Base-by-base conservation (phyloP, 2,329 filamentous ascomycete species). In the Beauveria medogensis region DNA sequence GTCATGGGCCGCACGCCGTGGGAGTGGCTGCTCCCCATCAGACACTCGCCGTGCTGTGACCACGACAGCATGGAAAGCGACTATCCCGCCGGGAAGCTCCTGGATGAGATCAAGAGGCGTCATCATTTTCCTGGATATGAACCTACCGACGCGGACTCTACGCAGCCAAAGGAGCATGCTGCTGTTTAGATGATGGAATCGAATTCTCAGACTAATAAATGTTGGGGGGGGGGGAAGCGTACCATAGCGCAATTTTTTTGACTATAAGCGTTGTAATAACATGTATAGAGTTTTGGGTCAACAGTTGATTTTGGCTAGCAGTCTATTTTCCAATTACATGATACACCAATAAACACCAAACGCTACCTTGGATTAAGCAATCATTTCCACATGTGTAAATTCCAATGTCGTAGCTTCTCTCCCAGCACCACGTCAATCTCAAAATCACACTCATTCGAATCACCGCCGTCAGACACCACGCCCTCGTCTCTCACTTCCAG, bases 11-110 rank as follows among this genome's bases (percentile, higher is more conserved):
- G 81, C 52, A 82, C 75, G 22, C 65, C 86, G 2, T 63, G 87
- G 16, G 89, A 96, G 63, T 97, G 92, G 92, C 69, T 96, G 14
- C 74, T 96, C 1, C 93, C 93, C 0, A 71, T 96, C 40, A 84
- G 79, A 61, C 80, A 83, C 62, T 91, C 89, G 5, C 93, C 93
- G 0, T 93, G 89, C 71, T 81, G 81, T 55, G 81, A 83, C 58
- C 89, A 92, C 67, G 84, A 85, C 52, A 81, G 79, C 65, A 78
- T 79, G 62, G 80, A 82, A 63, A 87, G 89, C 67, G 84, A 90
- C 61, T 95, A 89, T 69, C 79, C 81, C 16, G 77, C 90, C 67
- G 89, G 89, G 0, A 80, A 80, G 4, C 77, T 85, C 3, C 78
- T 93, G 3, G 74, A 81, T 34, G 70, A 79, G 30, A 69, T 91